phyloP scores from a whole-genome alignment of 805 yeast genomes.

The Wickerhamomyces tratensis region DNA sequence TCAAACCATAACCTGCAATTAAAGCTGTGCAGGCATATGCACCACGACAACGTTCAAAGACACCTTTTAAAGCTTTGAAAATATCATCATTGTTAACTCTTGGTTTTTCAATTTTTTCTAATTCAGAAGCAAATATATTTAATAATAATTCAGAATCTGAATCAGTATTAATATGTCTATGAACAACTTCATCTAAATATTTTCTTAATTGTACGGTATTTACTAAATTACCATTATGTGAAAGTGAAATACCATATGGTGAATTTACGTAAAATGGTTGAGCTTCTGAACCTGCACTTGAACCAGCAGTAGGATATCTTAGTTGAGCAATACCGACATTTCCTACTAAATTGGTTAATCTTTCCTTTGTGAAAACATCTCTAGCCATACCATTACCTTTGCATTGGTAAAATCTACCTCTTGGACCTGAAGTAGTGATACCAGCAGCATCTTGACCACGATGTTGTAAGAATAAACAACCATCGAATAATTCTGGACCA shows the following conservation, averaged over 20 bases:
- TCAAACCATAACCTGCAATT: constrained; percentile 91
- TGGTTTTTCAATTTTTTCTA: constrained; percentile 84
- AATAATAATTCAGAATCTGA: constrained; percentile 87
- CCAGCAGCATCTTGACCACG: constrained; percentile 99
- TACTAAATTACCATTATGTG: constrained; percentile 93
- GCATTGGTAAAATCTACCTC: constrained; percentile 93
- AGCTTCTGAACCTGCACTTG: constrained; percentile 92
- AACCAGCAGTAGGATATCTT: constrained; percentile 97
- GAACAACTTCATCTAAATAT: constrained; percentile 87
- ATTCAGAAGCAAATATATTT: constrained; percentile 85
- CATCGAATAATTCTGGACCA: constrained; percentile 88
- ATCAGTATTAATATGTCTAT: constrained; percentile 96
- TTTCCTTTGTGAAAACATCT: constrained; percentile 83
- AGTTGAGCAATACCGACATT: constrained; percentile 93
- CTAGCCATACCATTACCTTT: constrained; percentile 99
- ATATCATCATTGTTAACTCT: constrained; percentile 89
- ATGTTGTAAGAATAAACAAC: constrained; percentile 87
- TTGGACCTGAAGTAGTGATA: constrained; percentile 87
- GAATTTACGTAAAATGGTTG: constrained; percentile 98
- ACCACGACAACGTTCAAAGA: constrained; percentile 75
- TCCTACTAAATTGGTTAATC: constrained; percentile 77
- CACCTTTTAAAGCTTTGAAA: constrained; percentile 77
- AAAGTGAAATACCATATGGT: constrained; percentile 85
- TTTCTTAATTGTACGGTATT: constrained; percentile 70
- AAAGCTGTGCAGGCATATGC: constrained; percentile 96